Evolutionary conservation across 257 asterid genomes (phyloP).

Genomic region (Solanum infundibuliforme): DNA sequence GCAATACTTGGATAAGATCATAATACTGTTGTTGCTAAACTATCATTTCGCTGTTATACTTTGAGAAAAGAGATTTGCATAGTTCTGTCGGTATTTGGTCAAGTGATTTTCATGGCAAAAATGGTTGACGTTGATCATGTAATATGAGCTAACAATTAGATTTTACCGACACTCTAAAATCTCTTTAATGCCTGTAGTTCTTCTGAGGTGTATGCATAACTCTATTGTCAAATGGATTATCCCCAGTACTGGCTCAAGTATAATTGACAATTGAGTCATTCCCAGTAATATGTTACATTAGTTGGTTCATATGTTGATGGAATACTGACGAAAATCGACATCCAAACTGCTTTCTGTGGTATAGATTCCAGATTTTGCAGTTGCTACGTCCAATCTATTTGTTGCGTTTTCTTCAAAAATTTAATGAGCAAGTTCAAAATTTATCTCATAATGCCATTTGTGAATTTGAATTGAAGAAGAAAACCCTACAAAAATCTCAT

Average conservation of each 20-base stretch:
- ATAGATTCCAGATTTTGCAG: background rate
- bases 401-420: background rate
- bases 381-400: background rate
- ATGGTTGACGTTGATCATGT: background rate
- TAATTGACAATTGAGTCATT: background rate
- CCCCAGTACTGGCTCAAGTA: background rate
- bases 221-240: background rate
- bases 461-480: background rate
- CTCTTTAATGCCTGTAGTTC: background rate
- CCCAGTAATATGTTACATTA: background rate
- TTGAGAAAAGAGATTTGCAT: background rate
- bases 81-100: background rate
- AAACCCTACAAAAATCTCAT: background rate
- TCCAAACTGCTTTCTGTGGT: background rate
- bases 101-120: background rate
- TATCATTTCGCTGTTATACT: background rate
- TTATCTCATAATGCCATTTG: background rate
- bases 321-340: background rate
- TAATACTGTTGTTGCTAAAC: conserved; percentile 8
- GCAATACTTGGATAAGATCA: conserved; percentile 97
- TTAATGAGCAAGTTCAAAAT: background rate
- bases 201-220: background rate
- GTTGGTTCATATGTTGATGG: background rate
- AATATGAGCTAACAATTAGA: background rate
- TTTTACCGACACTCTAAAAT: background rate